phyloP scores from a whole-genome alignment of 163 green algal species.

The Scenedesmus sp. region DNA sequence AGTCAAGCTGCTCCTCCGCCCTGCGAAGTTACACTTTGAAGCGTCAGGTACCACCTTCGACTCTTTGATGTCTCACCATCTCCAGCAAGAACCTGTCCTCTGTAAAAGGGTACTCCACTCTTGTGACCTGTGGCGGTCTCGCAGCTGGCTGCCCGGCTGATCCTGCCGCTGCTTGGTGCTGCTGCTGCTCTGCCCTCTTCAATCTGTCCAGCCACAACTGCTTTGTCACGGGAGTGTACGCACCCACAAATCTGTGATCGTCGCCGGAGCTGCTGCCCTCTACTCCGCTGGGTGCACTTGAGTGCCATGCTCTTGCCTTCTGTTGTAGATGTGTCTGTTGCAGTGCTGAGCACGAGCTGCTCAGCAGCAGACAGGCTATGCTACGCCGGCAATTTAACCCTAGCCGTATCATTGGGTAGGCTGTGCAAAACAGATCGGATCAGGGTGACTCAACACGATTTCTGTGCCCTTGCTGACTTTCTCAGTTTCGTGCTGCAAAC shows the following conservation, averaged over 20 bases:
- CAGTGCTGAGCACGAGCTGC: neutral
- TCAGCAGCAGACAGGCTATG: neutral
- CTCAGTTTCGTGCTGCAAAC: too few relatives aligned
- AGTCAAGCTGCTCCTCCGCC: neutral
- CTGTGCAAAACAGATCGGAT: neutral
- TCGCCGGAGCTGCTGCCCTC: neutral
- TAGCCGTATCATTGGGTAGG: neutral
- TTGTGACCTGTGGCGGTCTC: conserved; percentile 45
- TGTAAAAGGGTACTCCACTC: conserved; percentile 74
- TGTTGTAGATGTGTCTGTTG: neutral
- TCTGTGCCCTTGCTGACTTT: neutral
- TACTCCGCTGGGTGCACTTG: neutral
- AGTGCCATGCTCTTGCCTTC: neutral
- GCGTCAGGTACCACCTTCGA: too few relatives aligned
- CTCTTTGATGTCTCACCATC: conserved; percentile 33
- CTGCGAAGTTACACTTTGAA: neutral
- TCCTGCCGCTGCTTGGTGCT: neutral
- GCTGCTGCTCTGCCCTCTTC: neutral
- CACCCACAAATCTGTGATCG: conserved; percentile 42
- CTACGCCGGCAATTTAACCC: neutral
- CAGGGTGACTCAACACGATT: neutral
- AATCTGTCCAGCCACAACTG: conserved; percentile 46
- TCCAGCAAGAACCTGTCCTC: conserved; percentile 21
- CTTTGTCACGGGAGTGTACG: conserved; percentile 54
- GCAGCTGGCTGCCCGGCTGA: neutral